phyloP scores from a whole-genome alignment of 495 filamentous ascomycete genomes.

The Lepraria neglecta region DNA sequence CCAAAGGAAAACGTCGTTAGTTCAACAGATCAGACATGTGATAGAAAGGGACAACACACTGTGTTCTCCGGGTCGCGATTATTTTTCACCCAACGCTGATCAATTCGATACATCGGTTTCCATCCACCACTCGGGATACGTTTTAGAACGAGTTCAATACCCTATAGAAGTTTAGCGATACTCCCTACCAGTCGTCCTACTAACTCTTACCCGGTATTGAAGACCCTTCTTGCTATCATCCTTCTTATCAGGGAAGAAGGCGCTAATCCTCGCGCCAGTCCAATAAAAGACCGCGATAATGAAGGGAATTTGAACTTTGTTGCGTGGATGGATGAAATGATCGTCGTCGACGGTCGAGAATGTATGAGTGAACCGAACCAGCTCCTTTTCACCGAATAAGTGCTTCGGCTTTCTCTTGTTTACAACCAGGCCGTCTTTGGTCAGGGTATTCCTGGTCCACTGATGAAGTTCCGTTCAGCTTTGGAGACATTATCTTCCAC shows the following conservation, averaged over 20 bases:
- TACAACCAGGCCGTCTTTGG: conserved; percentile 14
- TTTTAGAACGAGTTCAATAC: neutral
- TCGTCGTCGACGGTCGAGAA: conserved; percentile 45
- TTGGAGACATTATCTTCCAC: neutral
- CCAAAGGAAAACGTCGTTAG: neutral
- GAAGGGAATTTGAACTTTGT: no score
- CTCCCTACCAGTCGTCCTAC: neutral
- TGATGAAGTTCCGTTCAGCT: neutral
- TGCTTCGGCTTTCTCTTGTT: conserved; percentile 19
- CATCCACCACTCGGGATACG: neutral
- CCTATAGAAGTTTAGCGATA: neutral
- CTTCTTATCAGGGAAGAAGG: conserved; percentile 13
- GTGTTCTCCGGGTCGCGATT: conserved; percentile 10
- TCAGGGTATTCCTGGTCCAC: no score
- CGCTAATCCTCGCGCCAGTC: conserved; percentile 7
- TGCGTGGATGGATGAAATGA: conserved; percentile 19
- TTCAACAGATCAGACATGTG: neutral
- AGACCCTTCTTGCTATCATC: conserved; percentile 7
- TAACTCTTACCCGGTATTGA: conserved; percentile 8
- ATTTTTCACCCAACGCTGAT: conserved; percentile 12
- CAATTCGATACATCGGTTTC: conserved; percentile 7
- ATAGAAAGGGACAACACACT: neutral
- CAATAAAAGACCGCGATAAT: conserved; percentile 11
- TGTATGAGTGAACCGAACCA: conserved; percentile 39
- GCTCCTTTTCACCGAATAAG: conserved; percentile 6